Base-by-base conservation (phyloP, 441 rosid species). In the Jatropha multifida region DNA sequence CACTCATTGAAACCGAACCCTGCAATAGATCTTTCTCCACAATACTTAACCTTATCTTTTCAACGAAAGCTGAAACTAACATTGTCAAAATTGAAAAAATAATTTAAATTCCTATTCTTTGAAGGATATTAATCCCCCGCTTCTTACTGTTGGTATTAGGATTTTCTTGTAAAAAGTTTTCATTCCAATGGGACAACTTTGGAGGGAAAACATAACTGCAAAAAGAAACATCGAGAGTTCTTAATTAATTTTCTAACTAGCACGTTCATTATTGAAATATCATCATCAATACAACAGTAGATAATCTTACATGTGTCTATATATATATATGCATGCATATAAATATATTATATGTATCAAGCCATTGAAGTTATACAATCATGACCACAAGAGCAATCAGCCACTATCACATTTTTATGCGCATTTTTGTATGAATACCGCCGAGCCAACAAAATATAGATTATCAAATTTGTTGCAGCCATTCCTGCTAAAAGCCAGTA, bases 21-120 rank as follows among this genome's bases (percentile, higher is more conserved):
- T 83, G 8, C 23, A 42, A n/a, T 0, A 82, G 86, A 71, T 70
- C 80, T 63, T 83, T 77, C 65, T 73, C 77, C 2, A 82, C 85
- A 1, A 62, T 74, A 4, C 18, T 27, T 15, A 90, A 85, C 69
- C 99, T 80, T 73, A 84, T 92, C 26, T 71, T 83, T 83, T 95
- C 99, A 5, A 89, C 90, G 49, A 93, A 2, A 65, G 97, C 98
- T 10, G 97, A 90, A 72, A 78, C 83, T 2, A 86, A 81, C 98
- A 95, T 92, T 32, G 95, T 71, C 1, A 80, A 9, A 15, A 90
- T 61, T 0, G 98, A 86, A 85, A 95, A 92, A 12, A 86, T 41
- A 92, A 95, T 93, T n/a, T 98, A 98, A 51, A 85, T 84, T 8
- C 98, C 99, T 1, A 95, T 87, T 77, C 99, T 87, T 76, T 92